phyloP scores from a whole-genome alignment of 2,329 filamentous ascomycete species.

The Bipolaris victoriae region DNA sequence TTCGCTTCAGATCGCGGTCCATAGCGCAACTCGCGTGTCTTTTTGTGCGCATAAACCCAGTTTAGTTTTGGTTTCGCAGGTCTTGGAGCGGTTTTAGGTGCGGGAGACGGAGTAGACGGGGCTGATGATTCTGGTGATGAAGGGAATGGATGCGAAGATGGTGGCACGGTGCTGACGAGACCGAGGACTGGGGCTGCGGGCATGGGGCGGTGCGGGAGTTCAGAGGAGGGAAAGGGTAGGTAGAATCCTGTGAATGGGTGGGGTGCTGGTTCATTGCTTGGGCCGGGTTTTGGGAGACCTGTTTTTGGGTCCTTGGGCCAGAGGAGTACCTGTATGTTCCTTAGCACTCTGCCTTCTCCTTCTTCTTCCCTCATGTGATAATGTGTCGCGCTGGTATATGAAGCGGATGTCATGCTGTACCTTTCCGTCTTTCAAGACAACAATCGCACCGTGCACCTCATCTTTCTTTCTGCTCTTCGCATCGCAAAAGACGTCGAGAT shows the following conservation, averaged over 20 bases:
- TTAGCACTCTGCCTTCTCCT: not conserved
- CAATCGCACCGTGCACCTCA: slow-evolving; percentile 52
- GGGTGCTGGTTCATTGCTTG: slow-evolving; percentile 35
- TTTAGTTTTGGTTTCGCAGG: slow-evolving; percentile 62
- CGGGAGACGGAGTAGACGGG: slow-evolving; percentile 19
- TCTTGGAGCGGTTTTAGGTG: not conserved
- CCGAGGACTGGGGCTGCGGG: slow-evolving; percentile 51
- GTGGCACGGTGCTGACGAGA: slow-evolving; percentile 56
- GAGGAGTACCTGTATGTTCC: slow-evolving; percentile 38
- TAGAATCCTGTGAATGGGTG: slow-evolving; percentile 60
- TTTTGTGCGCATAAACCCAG: slow-evolving; percentile 69
- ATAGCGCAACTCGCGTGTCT: slow-evolving; percentile 66
- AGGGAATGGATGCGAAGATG: not conserved
- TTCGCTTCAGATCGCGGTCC: slow-evolving; percentile 74
- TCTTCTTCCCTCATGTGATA: too few species aligned
- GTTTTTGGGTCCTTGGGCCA: slow-evolving; percentile 47
- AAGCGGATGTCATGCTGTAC: slow-evolving; percentile 32
- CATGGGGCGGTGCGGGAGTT: slow-evolving; percentile 45
- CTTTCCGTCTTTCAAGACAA: slow-evolving; percentile 55
- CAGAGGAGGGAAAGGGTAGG: slow-evolving; percentile 55
- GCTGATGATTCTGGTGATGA: slow-evolving; percentile 44
- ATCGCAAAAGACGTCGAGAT: slow-evolving; percentile 56
- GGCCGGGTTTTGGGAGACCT: slow-evolving; percentile 30
- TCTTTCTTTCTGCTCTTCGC: slow-evolving; percentile 44
- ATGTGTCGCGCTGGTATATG: not conserved